Conservation (phyloP, 306 rosid genomes). For the Myrica gale region DNA sequence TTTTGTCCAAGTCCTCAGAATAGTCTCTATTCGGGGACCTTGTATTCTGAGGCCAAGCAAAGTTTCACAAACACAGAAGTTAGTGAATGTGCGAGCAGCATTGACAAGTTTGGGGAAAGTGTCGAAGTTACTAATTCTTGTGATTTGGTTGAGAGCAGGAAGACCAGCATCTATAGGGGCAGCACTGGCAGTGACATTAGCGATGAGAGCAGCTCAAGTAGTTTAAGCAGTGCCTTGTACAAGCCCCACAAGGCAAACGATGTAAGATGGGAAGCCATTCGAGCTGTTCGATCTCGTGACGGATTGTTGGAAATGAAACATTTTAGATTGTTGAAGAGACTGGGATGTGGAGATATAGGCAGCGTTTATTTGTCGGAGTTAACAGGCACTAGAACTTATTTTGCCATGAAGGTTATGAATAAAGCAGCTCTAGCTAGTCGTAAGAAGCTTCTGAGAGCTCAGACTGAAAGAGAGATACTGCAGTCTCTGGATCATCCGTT, state of each 20-base stretch:
- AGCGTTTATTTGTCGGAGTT: slow-evolving; percentile 81
- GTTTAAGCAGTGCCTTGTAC: slow-evolving; percentile 65
- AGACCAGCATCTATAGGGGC: slow-evolving; percentile 77
- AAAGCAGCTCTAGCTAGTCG: slow-evolving; percentile 71
- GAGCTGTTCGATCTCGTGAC: slow-evolving; percentile 62
- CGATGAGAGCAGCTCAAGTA: slow-evolving; percentile 82
- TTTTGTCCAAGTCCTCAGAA: slow-evolving; percentile 72
- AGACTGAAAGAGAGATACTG: slow-evolving; percentile 90
- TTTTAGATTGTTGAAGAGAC: slow-evolving; percentile 68
- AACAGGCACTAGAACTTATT: slow-evolving; percentile 69
- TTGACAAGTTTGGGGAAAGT: slow-evolving; percentile 65
- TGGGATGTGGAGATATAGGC: slow-evolving; percentile 96
- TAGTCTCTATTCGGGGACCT: slow-evolving; percentile 67
- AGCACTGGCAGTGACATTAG: slow-evolving; percentile 90
- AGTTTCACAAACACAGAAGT: slow-evolving; percentile 74
- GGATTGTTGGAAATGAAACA: slow-evolving; percentile 71
- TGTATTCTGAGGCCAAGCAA: slow-evolving; percentile 79
- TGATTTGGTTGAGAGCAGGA: slow-evolving; percentile 72
- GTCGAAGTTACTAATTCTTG: slow-evolving; percentile 53
- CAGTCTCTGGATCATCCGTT: slow-evolving; percentile 96
- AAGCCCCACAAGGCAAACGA: slow-evolving; percentile 90
- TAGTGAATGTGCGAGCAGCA: slow-evolving; percentile 68
- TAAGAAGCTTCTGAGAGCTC: slow-evolving; percentile 84
- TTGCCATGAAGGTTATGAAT: slow-evolving; percentile 98
- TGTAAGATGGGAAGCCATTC: slow-evolving; percentile 92